Conservation (phyloP, 2,329 filamentous ascomycete species). For the Beauveria scarabaeidicola region DNA sequence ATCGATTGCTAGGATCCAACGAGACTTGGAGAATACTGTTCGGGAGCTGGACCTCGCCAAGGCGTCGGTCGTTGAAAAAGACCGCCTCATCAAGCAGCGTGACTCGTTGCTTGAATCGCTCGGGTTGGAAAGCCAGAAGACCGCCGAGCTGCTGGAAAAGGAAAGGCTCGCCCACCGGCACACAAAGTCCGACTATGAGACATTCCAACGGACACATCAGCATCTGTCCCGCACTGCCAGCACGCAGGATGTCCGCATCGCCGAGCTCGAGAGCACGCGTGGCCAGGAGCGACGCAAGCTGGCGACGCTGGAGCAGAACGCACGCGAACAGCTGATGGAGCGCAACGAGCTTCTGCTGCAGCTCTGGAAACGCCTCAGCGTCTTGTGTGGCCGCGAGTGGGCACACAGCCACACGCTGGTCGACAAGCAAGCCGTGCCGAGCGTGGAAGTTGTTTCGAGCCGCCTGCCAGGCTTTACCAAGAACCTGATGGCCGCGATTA, state of each 20-base stretch:
- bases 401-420: slow-evolving; percentile 81
- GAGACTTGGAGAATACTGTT: slow-evolving; percentile 75
- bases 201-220: slow-evolving; percentile 77
- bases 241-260: slow-evolving; percentile 74
- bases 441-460: slow-evolving; percentile 74
- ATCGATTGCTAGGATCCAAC: slow-evolving; percentile 80
- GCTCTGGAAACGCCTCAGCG: slow-evolving; percentile 84
- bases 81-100: slow-evolving; percentile 80
- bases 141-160: slow-evolving; percentile 83
- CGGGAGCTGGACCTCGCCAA: slow-evolving; percentile 75
- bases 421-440: slow-evolving; percentile 74
- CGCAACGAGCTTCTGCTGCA: slow-evolving; percentile 79
- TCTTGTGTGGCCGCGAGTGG: slow-evolving; percentile 87
- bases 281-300: slow-evolving; percentile 72
- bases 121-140: slow-evolving; percentile 73
- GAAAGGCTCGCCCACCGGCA: slow-evolving; percentile 78
- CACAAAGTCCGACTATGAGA: slow-evolving; percentile 82
- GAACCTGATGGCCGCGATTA: slow-evolving; percentile 79
- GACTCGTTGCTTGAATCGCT: slow-evolving; percentile 83
- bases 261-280: slow-evolving; percentile 76
- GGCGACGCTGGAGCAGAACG: slow-evolving; percentile 64
- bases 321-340: slow-evolving; percentile 80
- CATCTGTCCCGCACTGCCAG: slow-evolving; percentile 80
- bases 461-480: slow-evolving; percentile 84
- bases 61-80: slow-evolving; percentile 76